A percentile compares a stretch with the other conserved stretches of the same genome.
Evolutionary conservation across 306 rosid genomes (phyloP).

Genomic region (Macrotyloma uniflorum): DNA sequence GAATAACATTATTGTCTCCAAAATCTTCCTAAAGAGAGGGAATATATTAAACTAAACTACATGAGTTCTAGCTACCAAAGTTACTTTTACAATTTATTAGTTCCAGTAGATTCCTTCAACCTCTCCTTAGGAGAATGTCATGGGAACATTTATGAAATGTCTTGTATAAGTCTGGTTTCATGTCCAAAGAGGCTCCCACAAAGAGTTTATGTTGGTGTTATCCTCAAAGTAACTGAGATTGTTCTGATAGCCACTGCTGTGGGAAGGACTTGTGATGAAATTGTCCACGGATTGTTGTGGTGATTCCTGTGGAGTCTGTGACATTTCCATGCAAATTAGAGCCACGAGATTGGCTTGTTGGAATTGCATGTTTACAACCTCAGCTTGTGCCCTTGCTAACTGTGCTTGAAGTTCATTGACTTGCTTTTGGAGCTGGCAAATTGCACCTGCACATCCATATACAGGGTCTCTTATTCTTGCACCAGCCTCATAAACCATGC

Average conservation of each 20-base stretch:
- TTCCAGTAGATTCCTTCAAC: constrained; percentile 35
- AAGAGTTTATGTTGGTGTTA: constrained; percentile 43
- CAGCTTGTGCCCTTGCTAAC: constrained; percentile 86
- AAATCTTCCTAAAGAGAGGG: constrained; percentile 16
- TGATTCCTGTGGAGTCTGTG: constrained; percentile 56
- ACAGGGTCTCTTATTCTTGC: constrained; percentile 94
- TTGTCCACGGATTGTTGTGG: constrained; percentile 61
- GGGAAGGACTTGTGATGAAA: constrained; percentile 44
- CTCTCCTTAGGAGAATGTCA: constrained; percentile 73
- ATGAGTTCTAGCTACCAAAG: constrained; percentile 26
- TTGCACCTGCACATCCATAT: constrained; percentile 86
- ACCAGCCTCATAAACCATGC: constrained; percentile 95
- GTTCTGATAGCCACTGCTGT: constrained; percentile 38
- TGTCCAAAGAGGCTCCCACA: constrained; percentile 87
- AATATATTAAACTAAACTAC: constrained; percentile 19
- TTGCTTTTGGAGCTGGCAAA: constrained; percentile 84
- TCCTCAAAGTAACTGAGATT: constrained; percentile 64
- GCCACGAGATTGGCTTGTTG: constrained; percentile 87
- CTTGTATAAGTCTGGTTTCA: constrained; percentile 38
- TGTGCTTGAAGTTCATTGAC: constrained; percentile 91
- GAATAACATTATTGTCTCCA: constrained; percentile 14
- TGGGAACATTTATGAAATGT: constrained; percentile 20
- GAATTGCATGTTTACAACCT: constrained; percentile 72
- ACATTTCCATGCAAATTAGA: constrained; percentile 75
- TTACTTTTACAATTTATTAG: constrained; percentile 26